These are phyloP conservation scores for Mortierella hygrophila DNA, from an alignment of 192 early-diverging fungal genomes.

Conservation along the genomic window DNA sequence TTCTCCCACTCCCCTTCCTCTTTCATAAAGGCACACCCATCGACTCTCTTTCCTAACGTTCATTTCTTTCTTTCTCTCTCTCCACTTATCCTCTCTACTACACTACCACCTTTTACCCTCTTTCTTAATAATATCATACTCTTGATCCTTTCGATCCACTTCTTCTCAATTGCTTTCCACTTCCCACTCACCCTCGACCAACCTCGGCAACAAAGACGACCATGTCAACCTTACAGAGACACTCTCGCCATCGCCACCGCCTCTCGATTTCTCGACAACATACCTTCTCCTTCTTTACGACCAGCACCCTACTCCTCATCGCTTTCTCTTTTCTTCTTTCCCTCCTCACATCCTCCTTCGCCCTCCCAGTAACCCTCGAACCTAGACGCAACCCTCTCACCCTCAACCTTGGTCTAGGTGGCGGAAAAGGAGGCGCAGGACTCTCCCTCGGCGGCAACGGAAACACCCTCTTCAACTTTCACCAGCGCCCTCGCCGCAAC, in stretches of 20 bases:
- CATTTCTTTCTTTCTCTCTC: neutral
- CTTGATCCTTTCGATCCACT: neutral
- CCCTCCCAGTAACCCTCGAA: neutral
- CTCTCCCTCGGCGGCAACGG: neutral
- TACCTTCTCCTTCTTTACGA: neutral
- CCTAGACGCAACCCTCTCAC: neutral
- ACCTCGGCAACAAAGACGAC: neutral
- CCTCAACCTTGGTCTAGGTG: neutral
- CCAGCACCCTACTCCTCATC: neutral
- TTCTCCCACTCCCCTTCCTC: neutral
- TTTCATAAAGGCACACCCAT: neutral
- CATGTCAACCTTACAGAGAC: neutral
- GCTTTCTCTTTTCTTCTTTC: neutral
- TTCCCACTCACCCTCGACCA: neutral
- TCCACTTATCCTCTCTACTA: neutral
- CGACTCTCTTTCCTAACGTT: neutral
- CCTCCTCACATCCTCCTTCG: neutral
- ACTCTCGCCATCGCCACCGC: neutral
- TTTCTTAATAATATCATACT: neutral
- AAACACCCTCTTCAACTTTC: neutral
- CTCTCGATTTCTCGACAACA: neutral
- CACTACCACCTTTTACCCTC: neutral
- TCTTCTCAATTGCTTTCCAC: neutral
- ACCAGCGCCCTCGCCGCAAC: neutral
- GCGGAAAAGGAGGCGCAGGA: neutral